phyloP scores from a whole-genome alignment of 1,284 basidiomycete genomes.

The Cutaneotrichosporon arboriforme region DNA sequence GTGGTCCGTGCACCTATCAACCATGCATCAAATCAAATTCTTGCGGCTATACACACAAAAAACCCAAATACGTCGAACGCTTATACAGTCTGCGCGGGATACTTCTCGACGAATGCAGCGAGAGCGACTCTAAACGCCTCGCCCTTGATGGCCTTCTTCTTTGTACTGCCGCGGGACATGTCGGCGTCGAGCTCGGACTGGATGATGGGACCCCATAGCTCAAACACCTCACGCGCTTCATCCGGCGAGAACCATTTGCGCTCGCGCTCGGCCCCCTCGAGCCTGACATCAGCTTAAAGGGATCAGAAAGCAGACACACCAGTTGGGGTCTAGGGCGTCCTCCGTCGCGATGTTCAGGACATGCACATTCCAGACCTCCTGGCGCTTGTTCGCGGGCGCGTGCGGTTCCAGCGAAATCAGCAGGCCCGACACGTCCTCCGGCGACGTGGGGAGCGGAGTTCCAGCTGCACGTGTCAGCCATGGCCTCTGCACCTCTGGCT shows the following conservation, averaged over 20 bases:
- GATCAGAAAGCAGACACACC: conserved; percentile 20
- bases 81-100: conserved; percentile 2
- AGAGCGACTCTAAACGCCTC: conserved; percentile 33
- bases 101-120: conserved; percentile 11
- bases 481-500: no score
- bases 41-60: no score
- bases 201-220: conserved; percentile 24
- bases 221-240: conserved; percentile 21
- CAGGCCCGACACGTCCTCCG: conserved; percentile 3
- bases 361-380: conserved; percentile 34
- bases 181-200: not conserved
- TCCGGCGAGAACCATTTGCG: conserved; percentile 25
- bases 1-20: not conserved
- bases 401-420: not conserved
- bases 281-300: conserved; percentile 21
- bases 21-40: not conserved
- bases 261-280: conserved; percentile 30
- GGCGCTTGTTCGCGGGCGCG: not conserved
- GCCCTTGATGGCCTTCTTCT: conserved; percentile 36
- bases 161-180: conserved; percentile 10
- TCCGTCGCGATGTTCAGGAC: conserved; percentile 20
- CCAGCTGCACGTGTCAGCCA: no score
- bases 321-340: conserved; percentile 16
- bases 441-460: not conserved
- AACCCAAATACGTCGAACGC: not conserved